A percentile compares a stretch with the other conserved stretches of the same genome.
phyloP scores from a whole-genome alignment of 192 early-diverging fungal species.

The Coemansia sp. region DNA sequence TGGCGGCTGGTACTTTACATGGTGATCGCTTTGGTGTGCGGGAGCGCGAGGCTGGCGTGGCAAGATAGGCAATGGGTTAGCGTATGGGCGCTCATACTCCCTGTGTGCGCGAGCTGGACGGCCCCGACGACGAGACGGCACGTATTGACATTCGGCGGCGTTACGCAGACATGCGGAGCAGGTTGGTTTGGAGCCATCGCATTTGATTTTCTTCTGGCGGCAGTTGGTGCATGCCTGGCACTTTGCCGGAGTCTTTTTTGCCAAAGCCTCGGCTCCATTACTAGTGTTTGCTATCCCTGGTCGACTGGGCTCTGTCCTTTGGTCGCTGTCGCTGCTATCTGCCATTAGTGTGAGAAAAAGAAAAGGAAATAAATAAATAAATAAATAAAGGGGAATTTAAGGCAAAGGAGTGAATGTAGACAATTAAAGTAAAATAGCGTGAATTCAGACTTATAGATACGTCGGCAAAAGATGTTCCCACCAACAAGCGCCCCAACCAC shows the following conservation, averaged over 20 bases:
- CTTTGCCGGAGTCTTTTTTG: constrained; percentile 41
- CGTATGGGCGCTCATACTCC: constrained; percentile 53
- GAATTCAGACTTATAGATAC: too few species aligned
- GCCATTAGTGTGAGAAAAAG: constrained; percentile 19
- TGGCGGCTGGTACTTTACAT: constrained; percentile 24
- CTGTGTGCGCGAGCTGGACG: constrained; percentile 50
- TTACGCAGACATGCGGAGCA: constrained; percentile 51
- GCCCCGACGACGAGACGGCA: constrained; percentile 53
- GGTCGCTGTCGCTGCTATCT: constrained; percentile 53
- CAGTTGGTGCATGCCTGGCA: constrained; percentile 59
- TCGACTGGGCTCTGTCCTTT: constrained; percentile 15
- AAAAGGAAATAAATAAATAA: not conserved
- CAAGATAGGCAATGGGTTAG: constrained; percentile 53
- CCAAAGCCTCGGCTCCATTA: constrained; percentile 6
- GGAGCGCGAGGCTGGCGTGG: constrained; percentile 37
- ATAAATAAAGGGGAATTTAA: not conserved
- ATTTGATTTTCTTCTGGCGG: constrained; percentile 57
- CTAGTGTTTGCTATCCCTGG: constrained; percentile 13
- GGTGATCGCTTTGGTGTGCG: constrained; percentile 13
- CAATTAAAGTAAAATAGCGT: not conserved
- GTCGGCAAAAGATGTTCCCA: not conserved
- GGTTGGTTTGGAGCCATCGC: constrained; percentile 54
- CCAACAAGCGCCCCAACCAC: not conserved
- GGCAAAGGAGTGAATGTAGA: not conserved
- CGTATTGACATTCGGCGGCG: constrained; percentile 50